phyloP scores from a whole-genome alignment of 371 early-diverging fungal species.

The Rhizopus arrhizus region DNA sequence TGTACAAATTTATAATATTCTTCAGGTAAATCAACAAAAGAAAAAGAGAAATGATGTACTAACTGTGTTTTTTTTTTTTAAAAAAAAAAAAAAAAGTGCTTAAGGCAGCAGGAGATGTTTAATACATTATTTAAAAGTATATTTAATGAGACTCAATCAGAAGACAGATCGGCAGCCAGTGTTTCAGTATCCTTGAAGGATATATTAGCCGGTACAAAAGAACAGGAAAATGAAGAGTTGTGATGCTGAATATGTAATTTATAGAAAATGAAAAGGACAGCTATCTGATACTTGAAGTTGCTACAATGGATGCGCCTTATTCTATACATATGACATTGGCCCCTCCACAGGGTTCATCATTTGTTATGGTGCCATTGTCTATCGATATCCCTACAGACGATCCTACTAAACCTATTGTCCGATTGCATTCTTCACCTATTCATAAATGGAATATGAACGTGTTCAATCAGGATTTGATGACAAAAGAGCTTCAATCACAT shows the following conservation, averaged over 20 bases:
- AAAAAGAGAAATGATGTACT: not conserved
- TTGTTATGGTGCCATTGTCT: conserved; percentile 35
- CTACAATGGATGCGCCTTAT: conserved; percentile 38
- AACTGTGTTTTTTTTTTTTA: not conserved
- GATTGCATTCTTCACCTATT: conserved; percentile 30
- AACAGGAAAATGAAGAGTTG: not conserved
- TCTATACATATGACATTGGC: conserved; percentile 40
- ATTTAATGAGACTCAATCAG: conserved; percentile 36
- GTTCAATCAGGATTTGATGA: conserved; percentile 44
- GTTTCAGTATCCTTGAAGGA: conserved; percentile 33
- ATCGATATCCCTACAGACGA: conserved; percentile 41
- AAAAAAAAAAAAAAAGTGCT: conserved; percentile 16
- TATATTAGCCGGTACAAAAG: conserved; percentile 38
- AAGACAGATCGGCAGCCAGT: not conserved
- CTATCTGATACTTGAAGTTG: conserved; percentile 30
- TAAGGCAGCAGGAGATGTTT: conserved; percentile 62
- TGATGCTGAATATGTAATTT: not conserved
- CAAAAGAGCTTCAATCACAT: conserved; percentile 31
- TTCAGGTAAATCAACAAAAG: conserved; percentile 36
- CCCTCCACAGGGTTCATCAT: conserved; percentile 25
- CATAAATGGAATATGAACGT: conserved; percentile 38
- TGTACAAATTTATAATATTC: conserved; percentile 53
- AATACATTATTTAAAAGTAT: conserved; percentile 58
- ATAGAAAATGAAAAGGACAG: conserved; percentile 29
- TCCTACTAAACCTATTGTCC: conserved; percentile 36